phyloP scores from a whole-genome alignment of 208 protist genomes.

The Leishmania amazonensis region DNA sequence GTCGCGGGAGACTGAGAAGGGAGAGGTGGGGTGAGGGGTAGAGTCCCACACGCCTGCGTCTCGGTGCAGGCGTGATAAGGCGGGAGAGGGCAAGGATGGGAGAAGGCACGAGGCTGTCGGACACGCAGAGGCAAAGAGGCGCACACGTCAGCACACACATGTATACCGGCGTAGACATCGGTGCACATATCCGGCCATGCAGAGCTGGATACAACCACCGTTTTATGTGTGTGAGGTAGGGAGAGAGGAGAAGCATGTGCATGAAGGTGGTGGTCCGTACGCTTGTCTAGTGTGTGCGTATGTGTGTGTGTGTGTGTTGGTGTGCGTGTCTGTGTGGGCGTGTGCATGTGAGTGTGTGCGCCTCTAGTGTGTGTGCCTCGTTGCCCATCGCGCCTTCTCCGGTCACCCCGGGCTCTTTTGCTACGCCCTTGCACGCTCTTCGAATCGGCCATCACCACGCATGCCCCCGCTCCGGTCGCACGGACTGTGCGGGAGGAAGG shows the following conservation, averaged over 20 bases:
- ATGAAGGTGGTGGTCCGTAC: not conserved
- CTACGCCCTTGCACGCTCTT: not conserved
- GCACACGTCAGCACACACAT: not conserved
- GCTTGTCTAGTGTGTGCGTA: not conserved
- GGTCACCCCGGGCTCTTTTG: not conserved
- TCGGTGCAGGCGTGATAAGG: not conserved
- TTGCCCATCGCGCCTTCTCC: not conserved
- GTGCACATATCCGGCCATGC: not conserved
- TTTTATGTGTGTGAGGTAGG: not conserved
- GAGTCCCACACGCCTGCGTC: not conserved
- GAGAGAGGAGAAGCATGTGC: not conserved
- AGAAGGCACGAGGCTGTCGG: constrained; percentile 1
- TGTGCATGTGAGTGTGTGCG: constrained; percentile 8
- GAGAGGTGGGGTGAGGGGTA: not conserved
- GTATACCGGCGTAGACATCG: not conserved
- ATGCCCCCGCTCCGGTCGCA: not conserved
- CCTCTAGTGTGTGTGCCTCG: not conserved
- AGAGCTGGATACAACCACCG: not conserved
- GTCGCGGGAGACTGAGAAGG: not conserved
- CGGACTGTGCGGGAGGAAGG: not conserved
- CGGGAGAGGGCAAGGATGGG: not conserved
- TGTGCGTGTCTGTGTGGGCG: not conserved
- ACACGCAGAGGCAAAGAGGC: not conserved
- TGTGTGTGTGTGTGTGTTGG: too few species aligned
- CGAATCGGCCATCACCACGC: not conserved